phyloP scores from a whole-genome alignment of 2,329 filamentous ascomycete species.

The Aspergillus novoparasiticus region DNA sequence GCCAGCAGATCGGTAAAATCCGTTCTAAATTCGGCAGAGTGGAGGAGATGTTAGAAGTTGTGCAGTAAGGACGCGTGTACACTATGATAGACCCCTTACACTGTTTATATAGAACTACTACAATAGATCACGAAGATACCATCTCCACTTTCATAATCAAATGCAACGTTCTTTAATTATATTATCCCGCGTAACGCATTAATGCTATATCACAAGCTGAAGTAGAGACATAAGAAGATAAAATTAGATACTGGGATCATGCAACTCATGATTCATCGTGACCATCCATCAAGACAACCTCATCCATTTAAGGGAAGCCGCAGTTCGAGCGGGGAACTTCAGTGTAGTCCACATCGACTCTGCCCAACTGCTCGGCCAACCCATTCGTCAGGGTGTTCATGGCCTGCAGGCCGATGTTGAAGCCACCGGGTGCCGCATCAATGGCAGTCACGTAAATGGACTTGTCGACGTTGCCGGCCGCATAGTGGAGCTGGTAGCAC shows the following conservation, averaged over 20 bases:
- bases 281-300: not conserved
- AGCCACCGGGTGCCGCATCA: constrained; percentile 48
- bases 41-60: constrained; percentile 59
- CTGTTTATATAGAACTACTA: not conserved
- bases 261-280: constrained; percentile 4
- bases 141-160: not conserved
- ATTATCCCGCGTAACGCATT: constrained; percentile 3
- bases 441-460: constrained; percentile 53
- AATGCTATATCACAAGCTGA: constrained; percentile 1
- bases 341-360: constrained; percentile 39
- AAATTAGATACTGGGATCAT: not conserved
- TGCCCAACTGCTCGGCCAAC: constrained; percentile 47
- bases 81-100: not conserved
- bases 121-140: not conserved
- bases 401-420: constrained; percentile 53
- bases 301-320: constrained; percentile 3
- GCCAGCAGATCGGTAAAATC: constrained; percentile 69
- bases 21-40: constrained; percentile 68
- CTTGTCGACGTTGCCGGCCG: constrained; percentile 38
- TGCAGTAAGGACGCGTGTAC: constrained; percentile 17
- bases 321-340: constrained; percentile 23
- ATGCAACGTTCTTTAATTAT: constrained; percentile 1
- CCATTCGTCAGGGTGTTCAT: constrained; percentile 54
- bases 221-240: constrained; percentile 1
- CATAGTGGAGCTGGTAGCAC: constrained; percentile 55